Base-by-base conservation (phyloP, 2,329 filamentous ascomycete genomes). In the Alternaria sp. region DNA sequence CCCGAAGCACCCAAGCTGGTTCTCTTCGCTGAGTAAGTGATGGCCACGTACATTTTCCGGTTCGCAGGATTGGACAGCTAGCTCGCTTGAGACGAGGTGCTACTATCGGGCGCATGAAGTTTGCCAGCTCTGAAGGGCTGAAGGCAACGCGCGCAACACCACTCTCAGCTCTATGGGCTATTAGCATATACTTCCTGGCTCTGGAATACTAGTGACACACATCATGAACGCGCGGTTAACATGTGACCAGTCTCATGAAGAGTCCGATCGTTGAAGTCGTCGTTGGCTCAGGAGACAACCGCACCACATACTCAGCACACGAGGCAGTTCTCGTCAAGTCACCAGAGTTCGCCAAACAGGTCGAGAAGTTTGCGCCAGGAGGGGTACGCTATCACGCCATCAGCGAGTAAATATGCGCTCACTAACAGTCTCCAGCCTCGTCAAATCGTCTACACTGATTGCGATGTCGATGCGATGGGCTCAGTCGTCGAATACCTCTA, bases 401-500 rank as follows among this genome's bases (percentile, higher is more conserved):
- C 4, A n/a, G n/a, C 21, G 14, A 28, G n/a, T 7, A 3, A 12
- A 7, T 26, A n/a, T 11, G 4, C 10, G 10, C 10, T 41, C 20
- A 46, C 58, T 59, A 20, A 67, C 56, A 10, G 6, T 21, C 7
- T 47, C 7, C 59, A 86, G 86, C 87, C 87, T 69, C 90, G 90
- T 60, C 86, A 88, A 62, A 89, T 97, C 64, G 83, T 90, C 62
- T 89, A 97, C 23, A 76, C 84, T 2, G 82, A 86, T 67, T 90
- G 93, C 71, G 87, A 93, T 71, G 80, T 92, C 49, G 90, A 93
- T 68, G 90, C 92, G 21, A 89, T 93, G 59, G 90, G 91, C 64
- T 93, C 89, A 78, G 92, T 94, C 71, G 87, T 96, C 71, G 91
- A 96, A 79, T 96, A 88, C 78, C 88, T 95, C 56, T 96, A 96